These are phyloP conservation scores for Mucor velutinosus DNA, from an alignment of 371 early-diverging fungal genomes.

Conservation along the genomic window DNA sequence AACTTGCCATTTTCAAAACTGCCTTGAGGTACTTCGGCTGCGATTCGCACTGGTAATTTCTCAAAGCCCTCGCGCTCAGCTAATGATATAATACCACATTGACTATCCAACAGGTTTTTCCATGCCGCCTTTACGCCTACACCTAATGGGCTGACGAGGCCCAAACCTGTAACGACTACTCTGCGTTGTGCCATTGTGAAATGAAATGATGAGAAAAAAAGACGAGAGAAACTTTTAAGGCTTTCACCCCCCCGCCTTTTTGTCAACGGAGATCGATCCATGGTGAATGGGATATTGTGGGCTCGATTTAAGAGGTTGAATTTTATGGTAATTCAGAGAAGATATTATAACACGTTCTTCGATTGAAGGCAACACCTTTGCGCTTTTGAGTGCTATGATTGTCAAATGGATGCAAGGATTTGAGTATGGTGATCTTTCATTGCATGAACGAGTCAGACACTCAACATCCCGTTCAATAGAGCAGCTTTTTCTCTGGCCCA, in stretches of 20 bases:
- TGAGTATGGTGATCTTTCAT: too few species aligned
- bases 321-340: too few species aligned
- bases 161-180: slow-evolving; percentile 95
- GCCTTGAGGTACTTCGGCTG: slow-evolving; percentile 72
- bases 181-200: slow-evolving; percentile 33
- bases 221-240: not conserved
- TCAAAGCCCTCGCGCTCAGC: slow-evolving; percentile 50
- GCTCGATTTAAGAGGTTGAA: too few species aligned
- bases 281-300: too few species aligned
- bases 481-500: too few species aligned
- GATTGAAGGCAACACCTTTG: too few species aligned
- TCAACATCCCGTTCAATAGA: too few species aligned
- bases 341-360: too few species aligned
- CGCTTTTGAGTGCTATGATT: too few species aligned
- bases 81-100: slow-evolving; percentile 81
- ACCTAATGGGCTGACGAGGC: slow-evolving; percentile 92
- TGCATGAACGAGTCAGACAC: too few species aligned
- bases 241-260: not conserved
- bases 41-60: slow-evolving; percentile 78
- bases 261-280: not conserved
- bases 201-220: not conserved
- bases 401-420: too few species aligned
- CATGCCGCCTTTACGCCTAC: slow-evolving; percentile 74
- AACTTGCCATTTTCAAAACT: slow-evolving; percentile 60
- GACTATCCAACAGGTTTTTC: slow-evolving; percentile 71